Evolutionary conservation across 2,329 filamentous ascomycete species (phyloP).

Genomic region (Corinectria fuckeliana): DNA sequence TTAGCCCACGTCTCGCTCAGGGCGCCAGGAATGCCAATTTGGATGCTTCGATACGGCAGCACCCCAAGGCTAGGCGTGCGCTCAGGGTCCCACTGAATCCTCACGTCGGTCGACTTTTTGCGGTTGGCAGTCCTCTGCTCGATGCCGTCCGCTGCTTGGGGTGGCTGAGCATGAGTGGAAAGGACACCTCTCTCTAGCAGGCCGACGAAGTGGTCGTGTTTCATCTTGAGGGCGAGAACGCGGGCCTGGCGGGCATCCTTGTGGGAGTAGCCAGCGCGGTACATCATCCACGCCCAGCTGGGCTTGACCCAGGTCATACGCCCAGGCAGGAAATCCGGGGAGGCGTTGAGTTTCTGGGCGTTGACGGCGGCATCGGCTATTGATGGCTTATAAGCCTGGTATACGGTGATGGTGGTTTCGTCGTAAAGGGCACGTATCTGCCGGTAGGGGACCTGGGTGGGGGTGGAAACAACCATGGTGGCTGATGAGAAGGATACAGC

Average conservation of each 20-base stretch:
- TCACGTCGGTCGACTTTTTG: constrained; percentile 48
- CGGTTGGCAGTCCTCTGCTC: constrained; percentile 13
- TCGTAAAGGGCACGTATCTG: constrained; percentile 61
- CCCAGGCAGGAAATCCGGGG: constrained; percentile 56
- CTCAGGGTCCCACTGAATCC: constrained; percentile 72
- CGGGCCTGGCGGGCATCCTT: constrained; percentile 62
- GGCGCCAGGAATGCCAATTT: constrained; percentile 62
- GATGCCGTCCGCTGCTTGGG: background rate
- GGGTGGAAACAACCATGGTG: constrained; percentile 26
- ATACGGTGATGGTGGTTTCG: constrained; percentile 61
- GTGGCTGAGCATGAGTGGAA: constrained; percentile 35
- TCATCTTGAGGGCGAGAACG: constrained; percentile 64
- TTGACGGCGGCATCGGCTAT: constrained; percentile 61
- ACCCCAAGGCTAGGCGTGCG: constrained; percentile 52
- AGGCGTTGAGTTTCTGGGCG: constrained; percentile 58
- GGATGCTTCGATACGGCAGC: constrained; percentile 61
- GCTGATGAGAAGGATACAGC: background rate
- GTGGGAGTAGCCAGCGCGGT: constrained; percentile 65
- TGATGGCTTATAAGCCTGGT: constrained; percentile 63
- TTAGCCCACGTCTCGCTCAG: constrained; percentile 55
- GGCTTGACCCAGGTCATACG: constrained; percentile 73
- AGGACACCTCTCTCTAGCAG: constrained; percentile 50
- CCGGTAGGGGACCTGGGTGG: constrained; percentile 44
- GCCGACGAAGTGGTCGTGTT: constrained; percentile 54
- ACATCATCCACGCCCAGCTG: constrained; percentile 69